Conservation (phyloP, 768 basidiomycete genomes). For the Pleurotus eryngii region DNA sequence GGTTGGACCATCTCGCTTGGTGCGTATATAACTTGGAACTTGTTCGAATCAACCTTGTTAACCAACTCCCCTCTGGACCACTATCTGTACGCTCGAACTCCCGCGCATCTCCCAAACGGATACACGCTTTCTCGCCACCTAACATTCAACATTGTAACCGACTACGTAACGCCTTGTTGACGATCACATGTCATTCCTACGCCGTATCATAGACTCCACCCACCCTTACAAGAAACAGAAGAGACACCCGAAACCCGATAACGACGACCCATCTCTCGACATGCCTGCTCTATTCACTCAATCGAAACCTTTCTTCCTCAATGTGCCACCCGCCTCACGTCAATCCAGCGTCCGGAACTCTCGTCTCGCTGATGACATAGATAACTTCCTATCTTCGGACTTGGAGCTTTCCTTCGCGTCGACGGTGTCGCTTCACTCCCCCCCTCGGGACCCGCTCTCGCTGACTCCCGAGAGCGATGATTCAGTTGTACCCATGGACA, state of each 20-base stretch:
- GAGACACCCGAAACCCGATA: constrained; percentile 29
- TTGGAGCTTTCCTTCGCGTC: constrained; percentile 81
- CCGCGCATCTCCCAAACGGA: not conserved
- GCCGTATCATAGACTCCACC: constrained; percentile 36
- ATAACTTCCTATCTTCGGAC: constrained; percentile 71
- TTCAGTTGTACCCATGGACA: constrained; percentile 72
- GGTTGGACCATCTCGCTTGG: constrained; percentile 16
- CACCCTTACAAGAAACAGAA: constrained; percentile 44
- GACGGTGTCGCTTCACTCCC: constrained; percentile 76
- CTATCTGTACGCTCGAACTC: not conserved
- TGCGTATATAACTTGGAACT: constrained; percentile 7
- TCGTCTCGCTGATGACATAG: constrained; percentile 46
- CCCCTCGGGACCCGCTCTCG: constrained; percentile 43
- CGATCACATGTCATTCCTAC: constrained; percentile 34
- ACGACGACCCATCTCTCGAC: constrained; percentile 22
- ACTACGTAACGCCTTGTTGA: constrained; percentile 15
- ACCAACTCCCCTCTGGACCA: constrained; percentile 2
- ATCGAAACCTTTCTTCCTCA: constrained; percentile 37
- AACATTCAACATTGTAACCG: constrained; percentile 17
- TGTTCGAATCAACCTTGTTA: not conserved
- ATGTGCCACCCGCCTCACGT: constrained; percentile 39
- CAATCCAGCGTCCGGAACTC: constrained; percentile 40
- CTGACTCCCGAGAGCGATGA: constrained; percentile 43
- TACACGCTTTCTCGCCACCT: constrained; percentile 1
- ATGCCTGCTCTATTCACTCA: constrained; percentile 53